Conservation (phyloP, 495 filamentous ascomycete species). For the Hamigera avellanea region DNA sequence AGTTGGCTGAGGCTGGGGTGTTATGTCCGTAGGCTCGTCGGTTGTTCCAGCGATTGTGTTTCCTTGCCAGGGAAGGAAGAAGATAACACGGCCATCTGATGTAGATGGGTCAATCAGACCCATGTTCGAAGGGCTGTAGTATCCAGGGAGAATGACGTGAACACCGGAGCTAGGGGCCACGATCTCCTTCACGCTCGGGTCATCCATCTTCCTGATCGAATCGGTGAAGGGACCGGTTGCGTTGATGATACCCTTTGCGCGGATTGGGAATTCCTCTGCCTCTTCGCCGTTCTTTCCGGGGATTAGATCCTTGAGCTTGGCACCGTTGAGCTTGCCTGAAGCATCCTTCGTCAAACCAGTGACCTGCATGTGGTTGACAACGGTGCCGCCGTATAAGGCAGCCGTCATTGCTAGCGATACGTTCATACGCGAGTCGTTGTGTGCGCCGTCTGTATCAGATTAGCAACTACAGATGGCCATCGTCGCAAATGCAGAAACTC, state of each 20-base stretch:
- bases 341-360: constrained; percentile 71
- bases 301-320: constrained; percentile 65
- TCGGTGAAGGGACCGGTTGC: constrained; percentile 96
- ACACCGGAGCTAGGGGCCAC: constrained; percentile 91
- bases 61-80: constrained; percentile 98
- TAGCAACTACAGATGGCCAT: constrained; percentile 3
- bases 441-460: constrained; percentile 60
- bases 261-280: constrained; percentile 56
- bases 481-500: neutral
- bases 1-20: constrained; percentile 72
- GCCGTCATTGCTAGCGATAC: constrained; percentile 93
- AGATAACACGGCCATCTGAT: constrained; percentile 93
- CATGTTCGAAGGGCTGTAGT: constrained; percentile 92
- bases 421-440: constrained; percentile 99
- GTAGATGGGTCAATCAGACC: constrained; percentile 91
- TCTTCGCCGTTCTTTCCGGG: constrained; percentile 42
- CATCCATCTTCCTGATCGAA: constrained; percentile 83
- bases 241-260: constrained; percentile 88
- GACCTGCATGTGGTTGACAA: constrained; percentile 90
- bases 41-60: constrained; percentile 98
- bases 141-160: constrained; percentile 89
- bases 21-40: constrained; percentile 73
- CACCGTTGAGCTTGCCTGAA: constrained; percentile 69
- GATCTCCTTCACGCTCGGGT: constrained; percentile 63
- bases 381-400: constrained; percentile 82